A percentile compares a stretch with the other conserved stretches of the same genome.
Conservation (phyloP, 768 basidiomycete species). For the Clavulina sp. region DNA sequence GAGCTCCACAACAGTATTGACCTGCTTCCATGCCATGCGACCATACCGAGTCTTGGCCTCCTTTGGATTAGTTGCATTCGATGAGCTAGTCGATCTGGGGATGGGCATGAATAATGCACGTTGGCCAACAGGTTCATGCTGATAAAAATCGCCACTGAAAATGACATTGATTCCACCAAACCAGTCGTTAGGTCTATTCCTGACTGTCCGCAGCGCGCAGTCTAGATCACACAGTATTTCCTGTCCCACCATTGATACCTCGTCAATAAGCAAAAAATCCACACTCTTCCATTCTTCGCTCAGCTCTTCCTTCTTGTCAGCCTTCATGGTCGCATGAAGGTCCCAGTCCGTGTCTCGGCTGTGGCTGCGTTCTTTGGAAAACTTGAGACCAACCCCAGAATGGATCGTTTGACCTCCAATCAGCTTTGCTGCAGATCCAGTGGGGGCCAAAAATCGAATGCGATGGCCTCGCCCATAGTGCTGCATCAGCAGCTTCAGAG, state of each 20-base stretch:
- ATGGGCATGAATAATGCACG: neutral
- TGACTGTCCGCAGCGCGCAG: neutral
- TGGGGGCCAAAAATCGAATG: constrained; percentile 5
- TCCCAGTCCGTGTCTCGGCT: neutral
- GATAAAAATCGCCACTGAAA: constrained; percentile 7
- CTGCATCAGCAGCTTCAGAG: constrained; percentile 6
- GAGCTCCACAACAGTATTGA: neutral
- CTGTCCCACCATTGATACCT: constrained; percentile 7
- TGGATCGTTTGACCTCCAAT: constrained; percentile 9
- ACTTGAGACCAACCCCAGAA: too few species aligned
- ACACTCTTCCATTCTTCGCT: constrained; percentile 7
- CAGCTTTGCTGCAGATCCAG: constrained; percentile 9
- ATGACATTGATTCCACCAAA: constrained; percentile 8
- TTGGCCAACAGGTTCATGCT: constrained; percentile 4
- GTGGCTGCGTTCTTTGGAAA: neutral
- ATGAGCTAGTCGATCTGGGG: neutral
- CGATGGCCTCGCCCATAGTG: neutral
- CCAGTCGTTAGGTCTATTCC: neutral
- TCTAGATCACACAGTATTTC: too few species aligned
- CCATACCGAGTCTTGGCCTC: neutral
- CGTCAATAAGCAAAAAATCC: constrained; percentile 8
- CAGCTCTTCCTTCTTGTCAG: neutral
- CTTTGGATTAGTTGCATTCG: neutral
- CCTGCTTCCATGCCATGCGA: neutral
- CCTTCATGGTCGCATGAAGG: neutral